These are phyloP conservation scores for Dryas alaskensis DNA, from an alignment of 306 rosid genomes.

Conservation along the genomic window DNA sequence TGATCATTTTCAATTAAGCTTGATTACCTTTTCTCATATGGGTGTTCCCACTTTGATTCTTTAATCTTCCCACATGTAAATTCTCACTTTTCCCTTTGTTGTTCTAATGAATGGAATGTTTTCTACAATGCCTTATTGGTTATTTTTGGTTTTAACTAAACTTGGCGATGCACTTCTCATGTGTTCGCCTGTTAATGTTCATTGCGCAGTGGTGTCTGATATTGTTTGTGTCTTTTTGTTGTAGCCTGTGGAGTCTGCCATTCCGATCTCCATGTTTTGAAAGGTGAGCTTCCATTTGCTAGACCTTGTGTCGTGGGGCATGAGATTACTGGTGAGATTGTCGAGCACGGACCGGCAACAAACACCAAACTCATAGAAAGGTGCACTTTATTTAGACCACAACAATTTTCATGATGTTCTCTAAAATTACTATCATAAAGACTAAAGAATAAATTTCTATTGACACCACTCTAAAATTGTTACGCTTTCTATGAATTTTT, in stretches of 20 bases:
- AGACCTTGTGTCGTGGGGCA: conserved; percentile 90
- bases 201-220: conserved; percentile 12
- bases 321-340: conserved; percentile 91
- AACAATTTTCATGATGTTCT: background rate
- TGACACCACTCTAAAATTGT: background rate
- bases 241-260: conserved; percentile 98
- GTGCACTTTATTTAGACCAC: conserved; percentile 30
- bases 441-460: background rate
- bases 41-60: background rate
- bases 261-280: conserved; percentile 92
- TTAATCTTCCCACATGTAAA: background rate
- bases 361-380: conserved; percentile 52
- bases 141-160: background rate
- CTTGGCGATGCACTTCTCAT: background rate
- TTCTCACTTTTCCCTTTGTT: background rate
- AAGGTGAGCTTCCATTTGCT: conserved; percentile 82
- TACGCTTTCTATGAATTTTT: background rate
- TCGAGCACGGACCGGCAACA: conserved; percentile 61
- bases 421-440: background rate
- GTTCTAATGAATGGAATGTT: background rate
- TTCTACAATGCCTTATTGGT: background rate
- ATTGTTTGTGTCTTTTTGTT: conserved; percentile 19
- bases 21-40: background rate
- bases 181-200: background rate
- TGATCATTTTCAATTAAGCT: background rate